phyloP scores from a whole-genome alignment of 495 filamentous ascomycete genomes.

The Coniosporium apollinis region DNA sequence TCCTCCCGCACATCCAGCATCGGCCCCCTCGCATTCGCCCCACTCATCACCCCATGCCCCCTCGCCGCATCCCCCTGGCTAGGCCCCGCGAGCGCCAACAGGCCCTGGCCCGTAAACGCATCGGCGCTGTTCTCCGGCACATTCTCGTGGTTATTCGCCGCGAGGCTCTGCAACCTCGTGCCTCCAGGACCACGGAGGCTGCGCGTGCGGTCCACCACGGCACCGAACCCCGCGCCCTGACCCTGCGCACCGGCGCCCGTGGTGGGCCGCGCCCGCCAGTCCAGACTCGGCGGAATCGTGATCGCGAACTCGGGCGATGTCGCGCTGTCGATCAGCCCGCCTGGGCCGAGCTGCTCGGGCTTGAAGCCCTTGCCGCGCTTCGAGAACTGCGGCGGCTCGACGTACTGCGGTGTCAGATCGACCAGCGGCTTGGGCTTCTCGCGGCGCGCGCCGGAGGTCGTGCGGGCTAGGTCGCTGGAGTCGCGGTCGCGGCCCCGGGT shows the following conservation, averaged over 20 bases:
- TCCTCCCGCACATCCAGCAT: conserved; percentile 38
- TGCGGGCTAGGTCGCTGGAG: conserved; percentile 6
- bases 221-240: neutral
- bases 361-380: conserved; percentile 51
- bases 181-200: conserved; percentile 6
- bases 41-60: conserved; percentile 38
- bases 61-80: conserved; percentile 18
- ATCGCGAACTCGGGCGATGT: conserved; percentile 38
- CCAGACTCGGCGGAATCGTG: conserved; percentile 32
- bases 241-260: neutral
- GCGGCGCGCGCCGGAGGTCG: conserved; percentile 7
- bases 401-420: conserved; percentile 57
- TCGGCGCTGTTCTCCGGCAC: conserved; percentile 13
- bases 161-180: neutral
- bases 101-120: conserved; percentile 16
- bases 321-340: conserved; percentile 47
- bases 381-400: conserved; percentile 54
- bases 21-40: conserved; percentile 33
- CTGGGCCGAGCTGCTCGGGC: conserved; percentile 34
- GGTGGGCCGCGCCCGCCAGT: conserved; percentile 28
- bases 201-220: conserved; percentile 5
- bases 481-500: conserved; percentile 11
- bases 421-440: conserved; percentile 47
- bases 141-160: conserved; percentile 7
- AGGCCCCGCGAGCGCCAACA: conserved; percentile 12